Evolutionary conservation across 2,329 filamentous ascomycete genomes (phyloP).

Genomic region (Huntiella moniliformis): DNA sequence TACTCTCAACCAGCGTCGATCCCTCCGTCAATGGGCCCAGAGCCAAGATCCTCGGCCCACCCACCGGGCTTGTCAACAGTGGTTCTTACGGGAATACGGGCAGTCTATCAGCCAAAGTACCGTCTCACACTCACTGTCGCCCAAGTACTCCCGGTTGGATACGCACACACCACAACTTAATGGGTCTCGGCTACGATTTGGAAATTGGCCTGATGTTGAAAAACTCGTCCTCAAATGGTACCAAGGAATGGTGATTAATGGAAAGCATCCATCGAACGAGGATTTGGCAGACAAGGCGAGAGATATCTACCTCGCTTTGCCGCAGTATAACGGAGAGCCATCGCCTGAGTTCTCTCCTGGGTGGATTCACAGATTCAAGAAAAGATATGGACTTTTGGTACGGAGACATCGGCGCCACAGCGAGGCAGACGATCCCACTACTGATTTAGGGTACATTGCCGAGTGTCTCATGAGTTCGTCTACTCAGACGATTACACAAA

Average conservation of each 20-base stretch:
- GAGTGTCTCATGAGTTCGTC: slow-evolving; percentile 42
- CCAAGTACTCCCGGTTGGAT: slow-evolving; percentile 43
- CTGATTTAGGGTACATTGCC: slow-evolving; percentile 40
- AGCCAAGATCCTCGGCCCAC: slow-evolving; percentile 36
- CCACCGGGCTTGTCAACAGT: slow-evolving; percentile 44
- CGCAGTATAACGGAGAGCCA: slow-evolving; percentile 40
- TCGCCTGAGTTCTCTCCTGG: slow-evolving; percentile 43
- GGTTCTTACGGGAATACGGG: slow-evolving; percentile 39
- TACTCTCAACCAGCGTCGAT: slow-evolving; percentile 42
- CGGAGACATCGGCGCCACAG: slow-evolving; percentile 35
- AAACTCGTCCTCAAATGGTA: slow-evolving; percentile 38
- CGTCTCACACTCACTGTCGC: slow-evolving; percentile 41
- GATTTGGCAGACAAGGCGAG: slow-evolving; percentile 45
- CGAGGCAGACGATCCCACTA: slow-evolving; percentile 29
- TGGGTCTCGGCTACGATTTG: slow-evolving; percentile 42
- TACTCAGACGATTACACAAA: slow-evolving; percentile 27
- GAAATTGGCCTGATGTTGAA: slow-evolving; percentile 46
- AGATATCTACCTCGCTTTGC: slow-evolving; percentile 36
- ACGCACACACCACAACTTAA: slow-evolving; percentile 39
- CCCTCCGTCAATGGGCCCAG: slow-evolving; percentile 40
- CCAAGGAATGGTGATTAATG: slow-evolving; percentile 30
- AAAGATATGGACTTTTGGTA: slow-evolving; percentile 39
- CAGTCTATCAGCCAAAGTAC: slow-evolving; percentile 44
- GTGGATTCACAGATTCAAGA: slow-evolving; percentile 48
- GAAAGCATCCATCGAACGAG: slow-evolving; percentile 42